Evolutionary conservation across 306 rosid species (phyloP).

Genomic region (Acacia crassicarpa): DNA sequence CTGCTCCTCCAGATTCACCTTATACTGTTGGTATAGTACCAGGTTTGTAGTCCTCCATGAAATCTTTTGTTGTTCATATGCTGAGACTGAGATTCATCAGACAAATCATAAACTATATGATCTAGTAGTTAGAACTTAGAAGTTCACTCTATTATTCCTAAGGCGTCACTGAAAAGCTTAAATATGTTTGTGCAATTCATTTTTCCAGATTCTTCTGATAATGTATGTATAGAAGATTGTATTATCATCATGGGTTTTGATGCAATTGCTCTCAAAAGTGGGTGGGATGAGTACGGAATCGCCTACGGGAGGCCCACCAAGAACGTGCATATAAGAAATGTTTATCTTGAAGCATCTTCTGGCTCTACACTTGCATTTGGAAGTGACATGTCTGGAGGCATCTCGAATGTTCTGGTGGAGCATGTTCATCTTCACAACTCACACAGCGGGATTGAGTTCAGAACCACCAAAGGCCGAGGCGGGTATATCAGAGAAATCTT

Average conservation of each 20-base stretch:
- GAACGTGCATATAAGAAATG: constrained; percentile 75
- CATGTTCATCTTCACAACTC: constrained; percentile 72
- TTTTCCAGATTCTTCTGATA: constrained; percentile 80
- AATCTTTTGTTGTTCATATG: background rate
- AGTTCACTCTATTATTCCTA: background rate
- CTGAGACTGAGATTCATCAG: background rate
- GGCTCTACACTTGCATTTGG: constrained; percentile 89
- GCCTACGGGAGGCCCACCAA: constrained; percentile 82
- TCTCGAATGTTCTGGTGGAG: constrained; percentile 71
- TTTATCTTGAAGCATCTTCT: constrained; percentile 63
- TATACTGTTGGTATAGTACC: constrained; percentile 83
- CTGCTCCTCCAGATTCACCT: constrained; percentile 80
- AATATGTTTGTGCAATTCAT: background rate
- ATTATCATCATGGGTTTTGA: constrained; percentile 70
- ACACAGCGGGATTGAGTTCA: constrained; percentile 61
- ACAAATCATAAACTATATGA: background rate
- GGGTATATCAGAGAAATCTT: constrained; percentile 71
- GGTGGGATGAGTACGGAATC: constrained; percentile 99
- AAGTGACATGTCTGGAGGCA: constrained; percentile 98
- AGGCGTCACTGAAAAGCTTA: background rate
- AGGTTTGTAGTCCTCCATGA: constrained; percentile 49
- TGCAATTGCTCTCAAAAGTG: constrained; percentile 89
- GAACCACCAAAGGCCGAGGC: constrained; percentile 86
- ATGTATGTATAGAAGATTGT: constrained; percentile 87
- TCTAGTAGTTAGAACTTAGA: background rate